A percentile compares a stretch with the other conserved stretches of the same genome.
Evolutionary conservation across 2,329 filamentous ascomycete species (phyloP).

Genomic region (Fusarium sp.): DNA sequence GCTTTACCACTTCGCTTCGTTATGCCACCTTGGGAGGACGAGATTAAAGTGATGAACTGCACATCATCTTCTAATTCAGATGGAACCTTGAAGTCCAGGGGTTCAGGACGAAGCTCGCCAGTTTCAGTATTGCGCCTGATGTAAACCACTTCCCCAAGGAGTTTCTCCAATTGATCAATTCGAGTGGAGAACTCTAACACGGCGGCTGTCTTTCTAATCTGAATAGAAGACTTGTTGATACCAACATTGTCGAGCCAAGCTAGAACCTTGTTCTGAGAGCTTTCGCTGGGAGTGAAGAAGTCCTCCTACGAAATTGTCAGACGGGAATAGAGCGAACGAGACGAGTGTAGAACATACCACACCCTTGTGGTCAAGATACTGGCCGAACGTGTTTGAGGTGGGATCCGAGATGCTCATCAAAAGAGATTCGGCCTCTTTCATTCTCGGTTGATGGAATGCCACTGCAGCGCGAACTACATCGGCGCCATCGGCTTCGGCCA

Average conservation of each 20-base stretch:
- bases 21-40: neutral
- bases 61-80: neutral
- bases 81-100: neutral
- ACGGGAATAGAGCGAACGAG: fast-evolving
- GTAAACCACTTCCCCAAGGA: neutral
- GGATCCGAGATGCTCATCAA: constrained; percentile 15
- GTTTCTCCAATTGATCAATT: neutral
- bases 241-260: constrained; percentile 1
- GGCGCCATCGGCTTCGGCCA: neutral
- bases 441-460: constrained; percentile 11
- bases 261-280: neutral
- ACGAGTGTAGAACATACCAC: neutral
- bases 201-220: constrained; percentile 4
- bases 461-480: constrained; percentile 14
- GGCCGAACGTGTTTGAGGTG: neutral
- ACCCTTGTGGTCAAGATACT: neutral
- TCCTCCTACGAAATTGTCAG: neutral
- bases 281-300: constrained; percentile 2
- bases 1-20: neutral
- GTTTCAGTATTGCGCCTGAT: neutral
- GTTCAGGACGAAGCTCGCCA: constrained; percentile 2
- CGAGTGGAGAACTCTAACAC: constrained; percentile 4
- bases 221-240: neutral
- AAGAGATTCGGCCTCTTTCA: constrained; percentile 4
- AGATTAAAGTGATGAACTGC: neutral